phyloP scores from a whole-genome alignment of 2,329 filamentous ascomycete genomes.

The Phoma sp. region DNA sequence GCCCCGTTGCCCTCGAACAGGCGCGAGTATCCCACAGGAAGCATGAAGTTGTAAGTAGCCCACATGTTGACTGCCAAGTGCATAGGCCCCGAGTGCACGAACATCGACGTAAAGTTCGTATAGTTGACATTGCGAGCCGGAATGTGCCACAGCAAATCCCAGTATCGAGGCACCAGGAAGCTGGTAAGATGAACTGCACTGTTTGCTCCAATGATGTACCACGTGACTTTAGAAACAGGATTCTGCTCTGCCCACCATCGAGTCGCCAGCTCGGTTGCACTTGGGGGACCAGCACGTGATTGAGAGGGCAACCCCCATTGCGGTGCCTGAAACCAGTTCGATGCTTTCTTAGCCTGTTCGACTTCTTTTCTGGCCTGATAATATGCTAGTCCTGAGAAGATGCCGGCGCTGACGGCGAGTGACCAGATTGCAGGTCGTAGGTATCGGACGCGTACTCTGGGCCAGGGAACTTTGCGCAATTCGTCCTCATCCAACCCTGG shows the following conservation, averaged over 20 bases:
- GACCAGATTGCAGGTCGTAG: conserved; percentile 40
- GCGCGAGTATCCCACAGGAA: conserved; percentile 34
- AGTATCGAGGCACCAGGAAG: conserved; percentile 29
- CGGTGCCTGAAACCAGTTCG: conserved; percentile 24
- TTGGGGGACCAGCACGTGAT: conserved; percentile 26
- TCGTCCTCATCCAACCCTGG: conserved; percentile 3
- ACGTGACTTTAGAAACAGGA: conserved; percentile 36
- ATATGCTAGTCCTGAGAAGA: conserved; percentile 38
- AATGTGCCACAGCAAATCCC: conserved; percentile 39
- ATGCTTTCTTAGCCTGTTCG: conserved; percentile 24
- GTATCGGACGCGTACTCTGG: conserved; percentile 29
- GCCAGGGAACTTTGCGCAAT: conserved; percentile 10
- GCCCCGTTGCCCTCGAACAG: conserved; percentile 40
- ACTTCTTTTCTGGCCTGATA: conserved; percentile 37
- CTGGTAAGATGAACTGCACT: conserved; percentile 35
- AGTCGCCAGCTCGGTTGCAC: conserved; percentile 35
- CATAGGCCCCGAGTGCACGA: conserved; percentile 31
- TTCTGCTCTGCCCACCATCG: conserved; percentile 32
- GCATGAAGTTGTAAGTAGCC: conserved; percentile 40
- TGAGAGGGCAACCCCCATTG: conserved; percentile 20
- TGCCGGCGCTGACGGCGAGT: conserved; percentile 32
- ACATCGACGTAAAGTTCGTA: conserved; percentile 38
- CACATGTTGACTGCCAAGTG: conserved; percentile 40
- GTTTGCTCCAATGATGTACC: conserved; percentile 38
- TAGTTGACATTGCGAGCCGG: conserved; percentile 39